phyloP scores from a whole-genome alignment of 2,329 filamentous ascomycete species.

The Aquanectria penicillioides region DNA sequence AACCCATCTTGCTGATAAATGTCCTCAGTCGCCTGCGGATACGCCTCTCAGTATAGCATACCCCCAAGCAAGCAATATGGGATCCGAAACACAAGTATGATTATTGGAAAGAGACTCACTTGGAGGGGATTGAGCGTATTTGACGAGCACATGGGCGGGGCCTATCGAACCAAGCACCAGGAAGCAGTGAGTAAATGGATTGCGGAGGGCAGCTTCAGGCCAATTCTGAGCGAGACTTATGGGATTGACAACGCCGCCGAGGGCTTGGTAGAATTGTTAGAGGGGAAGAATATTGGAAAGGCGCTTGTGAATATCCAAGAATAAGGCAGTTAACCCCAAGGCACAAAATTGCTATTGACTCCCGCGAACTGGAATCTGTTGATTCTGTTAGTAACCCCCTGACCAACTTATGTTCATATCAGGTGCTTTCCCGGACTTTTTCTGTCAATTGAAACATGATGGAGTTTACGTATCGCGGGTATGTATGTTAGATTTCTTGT shows the following conservation, averaged over 20 bases:
- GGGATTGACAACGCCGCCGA: conserved; percentile 82
- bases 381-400: no score
- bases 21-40: not conserved
- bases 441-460: no score
- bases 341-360: no score
- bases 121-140: conserved; percentile 8
- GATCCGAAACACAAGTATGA: conserved; percentile 3
- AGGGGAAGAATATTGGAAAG: conserved; percentile 69
- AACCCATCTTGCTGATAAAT: not conserved
- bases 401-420: no score
- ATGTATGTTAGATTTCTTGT: no score
- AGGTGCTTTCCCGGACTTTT: no score
- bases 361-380: no score
- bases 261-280: conserved; percentile 77
- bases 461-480: no score
- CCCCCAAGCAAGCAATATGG: conserved; percentile 4
- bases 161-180: conserved; percentile 64
- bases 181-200: conserved; percentile 80
- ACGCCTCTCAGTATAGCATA: conserved; percentile 1
- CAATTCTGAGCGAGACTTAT: conserved; percentile 72
- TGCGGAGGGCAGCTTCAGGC: conserved; percentile 76
- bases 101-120: conserved; percentile 1
- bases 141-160: conserved; percentile 1
- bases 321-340: no score
- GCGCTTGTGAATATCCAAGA: not conserved